Evolutionary conservation across 352 stramenopile species (phyloP).

Genomic region (Peronosclerospora sorghi): DNA sequence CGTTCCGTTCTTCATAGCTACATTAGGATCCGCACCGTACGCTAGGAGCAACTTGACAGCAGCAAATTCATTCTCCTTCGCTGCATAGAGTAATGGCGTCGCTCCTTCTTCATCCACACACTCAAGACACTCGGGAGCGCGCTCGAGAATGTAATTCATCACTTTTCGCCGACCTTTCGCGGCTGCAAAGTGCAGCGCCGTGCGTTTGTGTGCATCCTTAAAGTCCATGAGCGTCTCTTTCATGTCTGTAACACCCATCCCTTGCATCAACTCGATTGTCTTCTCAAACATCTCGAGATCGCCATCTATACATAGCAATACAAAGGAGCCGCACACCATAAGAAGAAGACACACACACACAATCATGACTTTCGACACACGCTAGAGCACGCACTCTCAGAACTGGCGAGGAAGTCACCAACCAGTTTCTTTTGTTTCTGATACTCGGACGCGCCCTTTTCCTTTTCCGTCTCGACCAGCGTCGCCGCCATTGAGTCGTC

Average conservation of each 20-base stretch:
- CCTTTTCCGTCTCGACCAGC: slow-evolving; percentile 27
- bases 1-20: slow-evolving; percentile 48
- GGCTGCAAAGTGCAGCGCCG: slow-evolving; percentile 68
- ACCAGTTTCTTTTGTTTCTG: slow-evolving; percentile 76
- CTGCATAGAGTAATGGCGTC: slow-evolving; percentile 55
- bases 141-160: slow-evolving; percentile 56
- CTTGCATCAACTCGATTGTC: slow-evolving; percentile 44
- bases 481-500: slow-evolving; percentile 17
- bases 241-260: slow-evolving; percentile 46
- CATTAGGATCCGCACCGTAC: slow-evolving; percentile 37
- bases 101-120: slow-evolving; percentile 60
- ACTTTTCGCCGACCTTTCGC: slow-evolving; percentile 71
- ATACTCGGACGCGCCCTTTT: slow-evolving; percentile 55
- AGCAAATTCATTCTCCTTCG: slow-evolving; percentile 70
- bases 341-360: background rate
- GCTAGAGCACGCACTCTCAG: slow-evolving; percentile 39
- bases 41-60: slow-evolving; percentile 55
- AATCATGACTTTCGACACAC: background rate
- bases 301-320: slow-evolving; percentile 35
- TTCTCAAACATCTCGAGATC: slow-evolving; percentile 58
- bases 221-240: slow-evolving; percentile 57
- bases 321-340: background rate
- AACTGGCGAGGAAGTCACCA: slow-evolving; percentile 50
- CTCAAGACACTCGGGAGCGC: slow-evolving; percentile 44
- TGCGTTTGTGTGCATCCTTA: slow-evolving; percentile 76